A percentile compares a stretch with the other conserved stretches of the same genome.
Evolutionary conservation across 371 early-diverging fungal species (phyloP).

Genomic region (Amoeboaphelidium protococcarum): DNA sequence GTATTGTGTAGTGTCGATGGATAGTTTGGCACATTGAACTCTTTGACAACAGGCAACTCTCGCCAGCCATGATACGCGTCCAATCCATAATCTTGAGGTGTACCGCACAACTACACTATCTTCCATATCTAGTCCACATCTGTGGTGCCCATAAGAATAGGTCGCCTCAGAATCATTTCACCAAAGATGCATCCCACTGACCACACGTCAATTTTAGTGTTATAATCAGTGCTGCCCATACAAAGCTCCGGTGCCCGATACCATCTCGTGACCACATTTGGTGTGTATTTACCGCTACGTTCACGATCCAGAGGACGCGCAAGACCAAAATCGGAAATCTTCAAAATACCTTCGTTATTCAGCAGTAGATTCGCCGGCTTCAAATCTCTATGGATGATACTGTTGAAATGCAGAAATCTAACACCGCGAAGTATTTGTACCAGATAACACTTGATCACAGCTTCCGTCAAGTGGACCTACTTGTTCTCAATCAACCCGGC

Average conservation of each 20-base stretch:
- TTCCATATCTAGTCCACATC: conserved; percentile 49
- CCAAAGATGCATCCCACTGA: conserved; percentile 68
- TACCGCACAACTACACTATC: conserved; percentile 51
- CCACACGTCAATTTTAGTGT: conserved; percentile 90
- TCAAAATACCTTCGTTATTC: conserved; percentile 43
- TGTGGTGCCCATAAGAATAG: conserved; percentile 46
- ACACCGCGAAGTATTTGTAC: conserved; percentile 14
- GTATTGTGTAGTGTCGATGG: conserved; percentile 7
- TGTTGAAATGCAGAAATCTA: conserved; percentile 10
- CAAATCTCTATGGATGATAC: conserved; percentile 16
- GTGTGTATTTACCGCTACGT: conserved; percentile 37
- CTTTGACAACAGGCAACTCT: conserved; percentile 39
- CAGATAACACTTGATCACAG: conserved; percentile 4
- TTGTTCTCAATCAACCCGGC: neutral
- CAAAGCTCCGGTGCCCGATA: conserved; percentile 95
- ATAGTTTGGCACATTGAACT: conserved; percentile 17
- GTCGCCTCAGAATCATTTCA: conserved; percentile 53
- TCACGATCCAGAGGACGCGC: conserved; percentile 39
- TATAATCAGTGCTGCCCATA: conserved; percentile 56
- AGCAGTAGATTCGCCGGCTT: conserved; percentile 57
- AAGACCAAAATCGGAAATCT: conserved; percentile 79
- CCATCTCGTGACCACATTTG: conserved; percentile 89
- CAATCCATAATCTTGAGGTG: conserved; percentile 22
- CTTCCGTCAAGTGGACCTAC: neutral
- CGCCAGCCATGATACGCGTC: conserved; percentile 37